Conservation (phyloP, 257 asterid species). For the Petrea volubilis region DNA sequence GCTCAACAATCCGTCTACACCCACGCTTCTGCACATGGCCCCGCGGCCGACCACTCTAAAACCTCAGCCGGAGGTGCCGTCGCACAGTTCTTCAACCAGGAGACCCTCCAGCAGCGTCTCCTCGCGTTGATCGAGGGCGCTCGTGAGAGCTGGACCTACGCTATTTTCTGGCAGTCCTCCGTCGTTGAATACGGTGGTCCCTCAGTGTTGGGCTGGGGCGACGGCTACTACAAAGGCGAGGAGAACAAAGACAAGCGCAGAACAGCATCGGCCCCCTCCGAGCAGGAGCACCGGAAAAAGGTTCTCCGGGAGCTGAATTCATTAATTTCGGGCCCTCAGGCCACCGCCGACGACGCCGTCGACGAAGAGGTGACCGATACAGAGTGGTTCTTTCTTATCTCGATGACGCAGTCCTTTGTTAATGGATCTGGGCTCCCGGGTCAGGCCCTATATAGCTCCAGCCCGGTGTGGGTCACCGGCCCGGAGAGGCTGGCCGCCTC, state of each 20-base stretch:
- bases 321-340: constrained; percentile 55
- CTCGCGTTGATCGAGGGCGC: constrained; percentile 74
- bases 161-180: constrained; percentile 88
- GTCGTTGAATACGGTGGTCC: constrained; percentile 45
- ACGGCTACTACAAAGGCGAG: constrained; percentile 82
- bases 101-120: constrained; percentile 76
- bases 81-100: constrained; percentile 51
- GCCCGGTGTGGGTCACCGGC: constrained; percentile 79
- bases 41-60: constrained; percentile 16
- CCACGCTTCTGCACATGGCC: constrained; percentile 2
- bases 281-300: constrained; percentile 74
- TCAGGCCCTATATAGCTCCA: constrained; percentile 62
- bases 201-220: constrained; percentile 70
- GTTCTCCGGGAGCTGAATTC: constrained; percentile 84
- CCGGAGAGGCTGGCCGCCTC: constrained; percentile 45
- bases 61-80: constrained; percentile 11
- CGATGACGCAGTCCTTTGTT: constrained; percentile 78
- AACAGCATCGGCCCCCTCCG: constrained; percentile 42
- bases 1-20: constrained; percentile 25
- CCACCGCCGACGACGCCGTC: constrained; percentile 44
- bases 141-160: constrained; percentile 80
- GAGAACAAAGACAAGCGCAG: constrained; percentile 48
- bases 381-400: constrained; percentile 84
- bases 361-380: constrained; percentile 91
- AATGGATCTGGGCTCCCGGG: constrained; percentile 82